Evolutionary conservation across 208 protist species (phyloP).

Genomic region (Acanthamoeba royreba): DNA sequence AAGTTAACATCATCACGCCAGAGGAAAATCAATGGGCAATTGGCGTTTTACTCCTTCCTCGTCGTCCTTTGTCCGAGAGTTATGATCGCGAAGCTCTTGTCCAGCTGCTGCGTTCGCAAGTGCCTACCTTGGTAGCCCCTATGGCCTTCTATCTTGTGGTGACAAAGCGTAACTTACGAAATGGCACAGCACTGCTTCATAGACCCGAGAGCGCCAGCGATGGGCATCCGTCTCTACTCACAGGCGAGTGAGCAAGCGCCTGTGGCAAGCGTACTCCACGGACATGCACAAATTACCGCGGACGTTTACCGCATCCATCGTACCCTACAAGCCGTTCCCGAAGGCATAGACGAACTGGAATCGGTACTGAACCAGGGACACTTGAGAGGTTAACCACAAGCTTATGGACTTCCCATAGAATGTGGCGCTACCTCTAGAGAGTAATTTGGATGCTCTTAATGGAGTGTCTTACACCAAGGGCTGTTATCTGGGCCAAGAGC

Average conservation of each 20-base stretch:
- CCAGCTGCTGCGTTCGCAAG: not conserved
- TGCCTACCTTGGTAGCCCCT: not conserved
- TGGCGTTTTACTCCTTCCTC: not conserved
- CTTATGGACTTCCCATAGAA: not conserved
- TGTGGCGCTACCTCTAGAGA: constrained; percentile 76
- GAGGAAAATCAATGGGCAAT: not conserved
- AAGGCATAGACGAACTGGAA: not conserved
- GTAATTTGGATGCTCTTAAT: constrained; percentile 87
- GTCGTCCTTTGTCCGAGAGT: too few species aligned
- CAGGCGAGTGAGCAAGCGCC: not conserved
- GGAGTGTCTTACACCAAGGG: constrained; percentile 93
- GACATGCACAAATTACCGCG: not conserved
- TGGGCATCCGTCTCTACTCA: not conserved
- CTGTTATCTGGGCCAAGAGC: constrained; percentile 95
- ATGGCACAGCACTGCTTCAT: not conserved
- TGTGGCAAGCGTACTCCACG: not conserved
- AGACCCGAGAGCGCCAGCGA: not conserved
- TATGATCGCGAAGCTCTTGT: not conserved
- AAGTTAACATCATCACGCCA: not conserved
- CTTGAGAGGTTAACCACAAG: not conserved
- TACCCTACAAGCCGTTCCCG: not conserved
- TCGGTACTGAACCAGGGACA: not conserved
- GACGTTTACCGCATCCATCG: not conserved
- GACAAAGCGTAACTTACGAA: not conserved
- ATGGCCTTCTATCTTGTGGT: not conserved